phyloP scores from a whole-genome alignment of 257 asterid species.

The Plectranthus barbatus region DNA sequence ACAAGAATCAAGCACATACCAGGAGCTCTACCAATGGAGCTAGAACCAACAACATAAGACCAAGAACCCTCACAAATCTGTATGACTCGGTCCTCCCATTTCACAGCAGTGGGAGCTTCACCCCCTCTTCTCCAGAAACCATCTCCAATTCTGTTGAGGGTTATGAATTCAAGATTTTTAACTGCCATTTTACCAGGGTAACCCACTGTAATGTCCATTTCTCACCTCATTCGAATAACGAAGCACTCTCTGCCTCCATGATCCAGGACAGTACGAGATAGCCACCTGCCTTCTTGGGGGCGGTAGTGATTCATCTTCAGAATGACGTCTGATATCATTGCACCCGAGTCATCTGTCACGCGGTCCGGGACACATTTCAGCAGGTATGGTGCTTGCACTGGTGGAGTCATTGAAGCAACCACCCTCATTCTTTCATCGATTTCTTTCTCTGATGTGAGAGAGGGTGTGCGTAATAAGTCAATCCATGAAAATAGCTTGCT shows the following conservation, averaged over 20 bases:
- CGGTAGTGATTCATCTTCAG: slow-evolving; percentile 69
- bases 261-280: slow-evolving; percentile 82
- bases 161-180: no score
- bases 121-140: slow-evolving; percentile 95
- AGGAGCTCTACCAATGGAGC: slow-evolving; percentile 79
- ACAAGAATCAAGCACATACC: slow-evolving; percentile 64
- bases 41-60: slow-evolving; percentile 76
- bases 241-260: slow-evolving; percentile 93
- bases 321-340: slow-evolving; percentile 88
- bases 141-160: slow-evolving; percentile 52
- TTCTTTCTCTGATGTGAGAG: slow-evolving; percentile 51
- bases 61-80: slow-evolving; percentile 81
- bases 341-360: slow-evolving; percentile 87
- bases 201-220: neutral
- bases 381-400: slow-evolving; percentile 77
- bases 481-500: slow-evolving; percentile 60
- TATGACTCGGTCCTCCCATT: slow-evolving; percentile 73
- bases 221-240: slow-evolving; percentile 71
- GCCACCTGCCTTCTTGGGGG: slow-evolving; percentile 95
- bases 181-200: no score
- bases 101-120: slow-evolving; percentile 67
- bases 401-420: slow-evolving; percentile 79
- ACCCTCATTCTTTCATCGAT: slow-evolving; percentile 33
- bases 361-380: slow-evolving; percentile 84
- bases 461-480: slow-evolving; percentile 66